These are phyloP conservation scores for Hyphopichia wangnamkhiaoensis DNA, from an alignment of 1,139 yeast species.

Conservation along the genomic window DNA sequence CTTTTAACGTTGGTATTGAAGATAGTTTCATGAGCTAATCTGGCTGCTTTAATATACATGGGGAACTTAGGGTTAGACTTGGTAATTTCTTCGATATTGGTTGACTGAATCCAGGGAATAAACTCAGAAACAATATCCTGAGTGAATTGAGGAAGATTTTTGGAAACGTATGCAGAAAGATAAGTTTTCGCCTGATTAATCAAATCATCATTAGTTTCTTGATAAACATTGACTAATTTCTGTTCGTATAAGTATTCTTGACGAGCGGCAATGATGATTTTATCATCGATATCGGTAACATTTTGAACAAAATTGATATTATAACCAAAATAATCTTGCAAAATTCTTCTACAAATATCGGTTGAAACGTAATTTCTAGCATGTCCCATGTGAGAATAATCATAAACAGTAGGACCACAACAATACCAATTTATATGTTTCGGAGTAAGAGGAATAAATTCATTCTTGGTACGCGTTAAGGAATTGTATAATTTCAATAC, in stretches of 20 bases:
- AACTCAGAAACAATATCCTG: conserved; percentile 39
- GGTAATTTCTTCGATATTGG: conserved; percentile 53
- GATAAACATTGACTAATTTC: conserved; percentile 42
- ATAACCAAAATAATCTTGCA: conserved; percentile 90
- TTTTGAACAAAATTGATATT: conserved; percentile 87
- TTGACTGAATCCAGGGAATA: conserved; percentile 48
- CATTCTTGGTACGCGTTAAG: conserved; percentile 77
- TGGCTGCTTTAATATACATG: conserved; percentile 75
- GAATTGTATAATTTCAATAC: conserved; percentile 62
- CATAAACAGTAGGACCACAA: conserved; percentile 99
- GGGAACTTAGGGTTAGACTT: conserved; percentile 74
- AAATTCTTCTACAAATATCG: conserved; percentile 85
- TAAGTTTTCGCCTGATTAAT: conserved; percentile 41
- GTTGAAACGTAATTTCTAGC: conserved; percentile 95
- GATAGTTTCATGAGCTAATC: conserved; percentile 51
- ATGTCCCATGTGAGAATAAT: conserved; percentile 98
- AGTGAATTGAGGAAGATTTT: conserved; percentile 53
- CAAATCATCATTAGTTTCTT: conserved; percentile 37
- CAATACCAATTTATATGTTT: conserved; percentile 89
- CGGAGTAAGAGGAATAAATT: conserved; percentile 63
- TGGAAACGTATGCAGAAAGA: conserved; percentile 50
- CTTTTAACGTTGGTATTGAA: conserved; percentile 13
- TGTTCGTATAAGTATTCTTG: conserved; percentile 76
- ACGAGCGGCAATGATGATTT: conserved; percentile 91
- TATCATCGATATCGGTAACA: conserved; percentile 97